Evolutionary conservation across 345 rosid species (phyloP).

Genomic region (Salix caprea): DNA sequence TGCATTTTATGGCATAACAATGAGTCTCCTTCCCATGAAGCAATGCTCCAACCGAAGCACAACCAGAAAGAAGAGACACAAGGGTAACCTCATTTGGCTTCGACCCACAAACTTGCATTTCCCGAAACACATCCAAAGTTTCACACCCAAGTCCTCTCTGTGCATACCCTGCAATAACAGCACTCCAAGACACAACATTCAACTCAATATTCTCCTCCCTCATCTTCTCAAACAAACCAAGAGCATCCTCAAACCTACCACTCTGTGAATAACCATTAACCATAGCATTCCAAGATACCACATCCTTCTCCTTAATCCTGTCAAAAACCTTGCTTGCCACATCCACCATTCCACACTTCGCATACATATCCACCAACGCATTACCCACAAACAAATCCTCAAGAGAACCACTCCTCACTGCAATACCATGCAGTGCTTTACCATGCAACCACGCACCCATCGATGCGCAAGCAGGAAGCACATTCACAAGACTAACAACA

Average conservation of each 20-base stretch:
- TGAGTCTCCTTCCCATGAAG: conserved; percentile 72
- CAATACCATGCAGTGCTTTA: conserved; percentile 55
- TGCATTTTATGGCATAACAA: conserved; percentile 56
- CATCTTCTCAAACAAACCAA: conserved; percentile 59
- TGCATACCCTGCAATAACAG: conserved; percentile 82
- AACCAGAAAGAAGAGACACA: conserved; percentile 74
- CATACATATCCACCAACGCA: conserved; percentile 79
- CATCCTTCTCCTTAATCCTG: conserved; percentile 57
- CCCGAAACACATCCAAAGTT: conserved; percentile 63
- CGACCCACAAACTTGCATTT: conserved; percentile 50
- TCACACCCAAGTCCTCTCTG: conserved; percentile 63
- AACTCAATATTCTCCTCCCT: conserved; percentile 44
- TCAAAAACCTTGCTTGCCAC: conserved; percentile 55
- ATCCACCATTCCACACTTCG: conserved; percentile 65
- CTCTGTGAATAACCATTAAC: conserved; percentile 75
- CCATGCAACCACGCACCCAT: conserved; percentile 39
- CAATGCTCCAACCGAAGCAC: conserved; percentile 68
- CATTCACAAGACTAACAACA: conserved; percentile 63
- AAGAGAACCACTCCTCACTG: conserved; percentile 43
- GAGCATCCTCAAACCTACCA: conserved; percentile 64
- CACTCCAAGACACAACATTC: conserved; percentile 86
- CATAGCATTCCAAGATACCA: conserved; percentile 87
- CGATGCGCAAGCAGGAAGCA: conserved; percentile 61
- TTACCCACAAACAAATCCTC: conserved; percentile 67
- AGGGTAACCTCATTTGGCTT: conserved; percentile 71